A percentile compares a stretch with the other conserved stretches of the same genome.
phyloP scores from a whole-genome alignment of 2,329 filamentous ascomycete genomes.

The Trichoderma afroharzianum region DNA sequence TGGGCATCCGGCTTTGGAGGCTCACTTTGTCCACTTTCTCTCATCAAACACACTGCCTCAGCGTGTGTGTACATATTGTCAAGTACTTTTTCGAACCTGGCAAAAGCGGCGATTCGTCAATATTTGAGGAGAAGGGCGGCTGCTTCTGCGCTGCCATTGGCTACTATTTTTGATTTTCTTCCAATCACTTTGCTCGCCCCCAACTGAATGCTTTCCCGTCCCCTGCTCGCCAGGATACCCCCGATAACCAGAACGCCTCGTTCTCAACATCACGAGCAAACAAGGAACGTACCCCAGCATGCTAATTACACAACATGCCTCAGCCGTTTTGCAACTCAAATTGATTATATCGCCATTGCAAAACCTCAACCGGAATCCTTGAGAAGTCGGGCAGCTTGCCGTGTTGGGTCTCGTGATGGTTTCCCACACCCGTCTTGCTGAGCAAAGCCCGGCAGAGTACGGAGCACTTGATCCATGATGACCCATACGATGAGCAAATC shows the following conservation, averaged over 20 bases:
- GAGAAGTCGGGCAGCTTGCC: neutral
- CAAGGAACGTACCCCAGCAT: neutral
- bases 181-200: conserved; percentile 13
- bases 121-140: conserved; percentile 9
- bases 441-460: neutral
- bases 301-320: conserved; percentile 1
- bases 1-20: neutral
- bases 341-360: neutral
- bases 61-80: neutral
- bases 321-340: neutral
- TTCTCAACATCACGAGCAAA: neutral
- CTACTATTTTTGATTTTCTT: conserved; percentile 6
- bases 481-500: neutral
- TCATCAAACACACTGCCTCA: neutral
- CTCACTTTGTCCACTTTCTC: conserved; percentile 4
- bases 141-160: conserved; percentile 9
- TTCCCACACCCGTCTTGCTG: neutral
- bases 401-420: neutral
- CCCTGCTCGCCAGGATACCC: conserved; percentile 11
- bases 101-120: conserved; percentile 4
- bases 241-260: conserved; percentile 10
- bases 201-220: neutral
- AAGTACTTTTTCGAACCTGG: neutral
- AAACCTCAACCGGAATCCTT: neutral
- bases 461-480: neutral